Conservation (phyloP, 495 filamentous ascomycete species). For the Aspergillus incahuasiensis region DNA sequence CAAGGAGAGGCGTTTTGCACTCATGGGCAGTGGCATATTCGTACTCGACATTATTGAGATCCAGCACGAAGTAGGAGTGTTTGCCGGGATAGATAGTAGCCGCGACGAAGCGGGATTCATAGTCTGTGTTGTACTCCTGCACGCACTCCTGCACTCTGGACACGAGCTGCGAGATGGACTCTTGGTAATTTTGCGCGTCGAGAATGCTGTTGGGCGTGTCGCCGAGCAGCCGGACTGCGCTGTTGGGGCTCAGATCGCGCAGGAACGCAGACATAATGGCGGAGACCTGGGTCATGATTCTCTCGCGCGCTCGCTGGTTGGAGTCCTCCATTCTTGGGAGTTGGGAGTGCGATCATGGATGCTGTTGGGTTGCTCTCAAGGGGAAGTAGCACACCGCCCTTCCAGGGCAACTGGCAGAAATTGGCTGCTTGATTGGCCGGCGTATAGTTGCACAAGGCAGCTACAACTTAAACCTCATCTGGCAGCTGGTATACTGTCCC, state of each 20-base stretch:
- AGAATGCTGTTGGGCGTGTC: constrained; percentile 18
- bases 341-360: no score
- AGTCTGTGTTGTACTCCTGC: neutral
- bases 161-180: constrained; percentile 12
- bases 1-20: constrained; percentile 2
- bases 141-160: constrained; percentile 8
- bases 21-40: constrained; percentile 19
- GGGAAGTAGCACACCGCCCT: no score
- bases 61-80: constrained; percentile 15
- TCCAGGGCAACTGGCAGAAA: no score
- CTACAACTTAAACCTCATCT: no score
- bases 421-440: no score
- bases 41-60: constrained; percentile 17
- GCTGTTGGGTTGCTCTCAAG: no score
- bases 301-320: neutral
- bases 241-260: neutral
- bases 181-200: constrained; percentile 5
- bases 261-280: neutral
- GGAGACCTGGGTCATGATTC: neutral
- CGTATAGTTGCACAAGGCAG: no score
- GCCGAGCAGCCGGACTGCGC: constrained; percentile 13
- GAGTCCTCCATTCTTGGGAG: neutral
- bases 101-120: constrained; percentile 11
- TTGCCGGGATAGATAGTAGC: constrained; percentile 7
- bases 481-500: no score